These are phyloP conservation scores for Globisporangium canariense DNA, from an alignment of 352 stramenopile genomes.

Conservation along the genomic window DNA sequence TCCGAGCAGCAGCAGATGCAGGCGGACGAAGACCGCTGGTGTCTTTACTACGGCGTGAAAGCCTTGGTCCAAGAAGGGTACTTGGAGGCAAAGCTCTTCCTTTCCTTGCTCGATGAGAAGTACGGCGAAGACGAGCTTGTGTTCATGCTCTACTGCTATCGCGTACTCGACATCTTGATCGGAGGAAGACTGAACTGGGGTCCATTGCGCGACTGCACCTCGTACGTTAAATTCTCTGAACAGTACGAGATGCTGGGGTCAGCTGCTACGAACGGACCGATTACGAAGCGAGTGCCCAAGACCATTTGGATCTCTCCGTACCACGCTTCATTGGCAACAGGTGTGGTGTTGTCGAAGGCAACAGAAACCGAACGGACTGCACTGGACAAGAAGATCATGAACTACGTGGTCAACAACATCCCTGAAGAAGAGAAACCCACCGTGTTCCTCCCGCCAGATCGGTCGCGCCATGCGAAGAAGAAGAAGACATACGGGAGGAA, in stretches of 20 bases:
- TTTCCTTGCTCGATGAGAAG: conserved; percentile 90
- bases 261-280: conserved; percentile 1
- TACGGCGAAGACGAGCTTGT: conserved; percentile 90
- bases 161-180: conserved; percentile 70
- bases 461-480: conserved; percentile 4
- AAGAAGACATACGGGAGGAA: conserved; percentile 7
- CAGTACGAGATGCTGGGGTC: conserved; percentile 40
- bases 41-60: conserved; percentile 92
- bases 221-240: conserved; percentile 50
- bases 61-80: conserved; percentile 78
- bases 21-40: conserved; percentile 90
- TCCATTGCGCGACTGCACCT: conserved; percentile 47
- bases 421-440: conserved; percentile 48
- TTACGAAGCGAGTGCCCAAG: conserved; percentile 39
- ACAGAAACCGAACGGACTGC: conserved; percentile 51
- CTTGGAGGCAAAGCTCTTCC: conserved; percentile 89
- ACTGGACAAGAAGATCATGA: conserved; percentile 63
- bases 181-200: conserved; percentile 58
- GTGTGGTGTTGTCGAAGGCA: conserved; percentile 68
- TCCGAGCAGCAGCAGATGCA: conserved; percentile 43
- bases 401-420: conserved; percentile 66
- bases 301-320: conserved; percentile 81
- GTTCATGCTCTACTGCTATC: conserved; percentile 90
- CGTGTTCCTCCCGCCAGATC: conserved; percentile 37
- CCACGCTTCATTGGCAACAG: conserved; percentile 67